Evolutionary conservation across 2,329 filamentous ascomycete genomes (phyloP), one percentile per base, ranked within the genome.

Genomic region (Ilyonectria mors-panacis): DNA sequence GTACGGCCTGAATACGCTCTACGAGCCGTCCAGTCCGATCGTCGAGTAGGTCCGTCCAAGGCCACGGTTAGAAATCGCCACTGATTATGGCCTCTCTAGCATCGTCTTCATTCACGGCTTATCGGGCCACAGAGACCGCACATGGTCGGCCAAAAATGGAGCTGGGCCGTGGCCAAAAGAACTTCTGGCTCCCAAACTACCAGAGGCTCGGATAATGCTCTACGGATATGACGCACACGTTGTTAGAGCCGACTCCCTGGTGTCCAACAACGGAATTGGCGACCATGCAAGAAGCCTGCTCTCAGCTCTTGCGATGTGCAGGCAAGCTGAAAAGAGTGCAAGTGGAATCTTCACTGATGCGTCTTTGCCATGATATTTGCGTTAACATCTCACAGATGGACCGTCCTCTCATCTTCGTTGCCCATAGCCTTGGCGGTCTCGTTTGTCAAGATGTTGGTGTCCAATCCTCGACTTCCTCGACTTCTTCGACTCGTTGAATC

Each of bases 191-290:
- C 59, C 26, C 10, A 30, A 44, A 37, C 21, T 62, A 23, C 50
- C 59, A 1, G 48, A 55, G 19, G 59, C 59, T 37, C 59, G 59
- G 7, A 48, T 62, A 35, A 45, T 54, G n/a, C 47, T 50, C 15
- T 62, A 45, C 19, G 59, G 59, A 17, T 62, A 62, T 19, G 59
- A 62, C 42, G 59, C 59, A 15, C 53, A 62, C 35, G 42, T 62
- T 35, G 28, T 59, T 4, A 44, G 19, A 12, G 10, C 44, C 17
- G 56, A 59, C 56, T 62, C 51, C 23, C 50, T 12, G 3, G 37
- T 55, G 13, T 54, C 59, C 6, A 62, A 55, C 12, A 62, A 47
- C 17, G 21, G 39, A 13, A 47, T 62, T n/a, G 59, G 59, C 2
- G 59, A 62, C 26, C 59, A 62, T 21, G 59, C 59, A n/a, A 12